Percentiles rank a stretch among this genome's conserved stretches.
Conservation (phyloP, 352 stramenopile species). For the Discostella stelligera region DNA sequence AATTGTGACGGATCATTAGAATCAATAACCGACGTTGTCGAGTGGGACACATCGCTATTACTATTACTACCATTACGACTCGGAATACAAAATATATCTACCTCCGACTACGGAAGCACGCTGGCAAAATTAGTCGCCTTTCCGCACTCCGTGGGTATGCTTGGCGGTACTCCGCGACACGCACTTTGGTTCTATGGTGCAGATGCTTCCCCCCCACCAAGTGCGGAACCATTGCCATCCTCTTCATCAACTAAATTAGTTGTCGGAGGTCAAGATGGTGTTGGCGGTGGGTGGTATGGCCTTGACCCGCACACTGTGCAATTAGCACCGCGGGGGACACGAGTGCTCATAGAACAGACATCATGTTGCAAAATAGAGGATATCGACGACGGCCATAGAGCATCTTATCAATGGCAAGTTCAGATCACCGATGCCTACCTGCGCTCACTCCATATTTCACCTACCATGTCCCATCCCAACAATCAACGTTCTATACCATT, state of each 20-base stretch:
- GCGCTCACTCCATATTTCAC: constrained; percentile 61
- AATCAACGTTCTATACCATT: constrained; percentile 37
- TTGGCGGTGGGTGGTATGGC: constrained; percentile 76
- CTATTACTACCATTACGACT: constrained; percentile 90
- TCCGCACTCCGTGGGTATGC: constrained; percentile 91
- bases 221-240: not conserved
- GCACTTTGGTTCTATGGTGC: constrained; percentile 94
- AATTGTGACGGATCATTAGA: constrained; percentile 26
- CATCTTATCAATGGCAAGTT: constrained; percentile 70
- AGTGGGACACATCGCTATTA: constrained; percentile 88
- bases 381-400: not conserved
- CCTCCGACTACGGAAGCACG: constrained; percentile 43
- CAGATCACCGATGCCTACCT: constrained; percentile 64
- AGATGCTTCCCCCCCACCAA: constrained; percentile 68
- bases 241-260: not conserved
- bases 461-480: constrained; percentile 81
- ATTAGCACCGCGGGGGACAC: constrained; percentile 43
- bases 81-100: constrained; percentile 85
- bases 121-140: constrained; percentile 84
- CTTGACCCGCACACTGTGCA: constrained; percentile 75
- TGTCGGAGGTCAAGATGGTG: not conserved
- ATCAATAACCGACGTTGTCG: constrained; percentile 31
- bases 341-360: constrained; percentile 70
- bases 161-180: constrained; percentile 91
- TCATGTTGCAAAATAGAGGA: constrained; percentile 44